Evolutionary conservation across 106 monocot species (phyloP), one percentile per base, ranked within the genome.

Genomic region (Ottelia alismoides): DNA sequence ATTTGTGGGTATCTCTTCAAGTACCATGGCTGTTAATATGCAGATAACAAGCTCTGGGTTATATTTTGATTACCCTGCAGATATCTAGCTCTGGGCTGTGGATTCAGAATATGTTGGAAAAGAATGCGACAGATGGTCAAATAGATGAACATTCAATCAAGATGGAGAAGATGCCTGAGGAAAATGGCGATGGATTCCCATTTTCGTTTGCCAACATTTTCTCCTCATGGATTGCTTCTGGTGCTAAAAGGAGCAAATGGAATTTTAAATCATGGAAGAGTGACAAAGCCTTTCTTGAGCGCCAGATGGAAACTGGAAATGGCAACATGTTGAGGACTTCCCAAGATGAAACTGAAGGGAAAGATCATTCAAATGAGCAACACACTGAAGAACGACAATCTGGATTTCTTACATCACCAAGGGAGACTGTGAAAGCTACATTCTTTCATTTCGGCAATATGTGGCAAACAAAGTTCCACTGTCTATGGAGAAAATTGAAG

Each of bases 71-170:
- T 29, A 51, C 40, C 12, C 24, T 72, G 47, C 76, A 98, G 96
- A 90, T 98, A 49, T 70, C 62, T 14, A 72, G 90, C 72, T 78
- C 57, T 56, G 90, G 82, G 25, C 53, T 90, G 28, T 98, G 81
- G 85, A 56, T 63, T 35, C 64, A 57, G 53, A 72, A 66, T 74
- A 25, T 64, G 28, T 64, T 47, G 28, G 66, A 46, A 50, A 56
- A 76, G 40, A 63, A 72, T 43, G 61, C 32, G 68, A 45, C 71
- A 5, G 55, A 58, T 64, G 61, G 63, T 52, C 63, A 70, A 60
- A 57, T 63, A 19, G 28, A 58, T 30, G 64, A 47, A 50, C 60
- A 22, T 58, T 58, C 57, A 49, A 27, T 49, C 48, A 76, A 74
- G 52, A 64, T 30, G 51, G 25, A 55, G 11, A 69, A 68, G 30